Evolutionary conservation across 192 early-diverging fungal genomes (phyloP), one percentile per base, ranked within the genome.

Genomic region (Polychytrium aggregatum): DNA sequence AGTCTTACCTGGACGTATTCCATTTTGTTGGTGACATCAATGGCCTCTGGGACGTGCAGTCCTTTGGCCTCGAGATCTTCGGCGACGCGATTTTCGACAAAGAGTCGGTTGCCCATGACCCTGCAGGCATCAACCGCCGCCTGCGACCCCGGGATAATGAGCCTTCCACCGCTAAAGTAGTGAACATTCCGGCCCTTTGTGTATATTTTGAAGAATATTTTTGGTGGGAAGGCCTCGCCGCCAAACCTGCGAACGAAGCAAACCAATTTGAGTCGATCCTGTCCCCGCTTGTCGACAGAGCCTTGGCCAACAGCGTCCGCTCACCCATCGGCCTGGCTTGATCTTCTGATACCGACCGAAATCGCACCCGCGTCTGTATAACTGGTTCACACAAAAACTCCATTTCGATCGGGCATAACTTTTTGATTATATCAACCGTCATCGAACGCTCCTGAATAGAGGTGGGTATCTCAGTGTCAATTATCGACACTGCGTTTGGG

Each of bases 1-100:
- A n/a, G n/a, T n/a, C n/a, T n/a, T n/a, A 63, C 56, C 62, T 70
- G 61, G 6, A 74, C 61, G 41, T 65, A 74, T 21, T 74, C 71
- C 40, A 70, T 48, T 17, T 59, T 49, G 42, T 74, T 67, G 20
- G 72, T 75, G 14, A 75, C 72, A 26, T 75, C 65, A 27, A 51
- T 47, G 9, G 66, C 43, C 36, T 63, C 40, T 6, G 47, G 37
- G 29, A 74, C 59, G n/a, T 52, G 55, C 16, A 41, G n/a, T 6
- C 17, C 35, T 1, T 49, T 27, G 13, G 49, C 47, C 29, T 52
- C 41, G 6, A 45, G 35, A 16, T 60, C 67, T n/a, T 47, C 44
- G 22, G 48, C 29, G 16, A 72, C 17, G 38, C 63, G 36, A 24
- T 67, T 57, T 26, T 75, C 66, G 0, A 57, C 37, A 38, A 57